These are phyloP conservation scores for Trichoderma asperelloides DNA, from an alignment of 495 filamentous ascomycete species.

Conservation along the genomic window DNA sequence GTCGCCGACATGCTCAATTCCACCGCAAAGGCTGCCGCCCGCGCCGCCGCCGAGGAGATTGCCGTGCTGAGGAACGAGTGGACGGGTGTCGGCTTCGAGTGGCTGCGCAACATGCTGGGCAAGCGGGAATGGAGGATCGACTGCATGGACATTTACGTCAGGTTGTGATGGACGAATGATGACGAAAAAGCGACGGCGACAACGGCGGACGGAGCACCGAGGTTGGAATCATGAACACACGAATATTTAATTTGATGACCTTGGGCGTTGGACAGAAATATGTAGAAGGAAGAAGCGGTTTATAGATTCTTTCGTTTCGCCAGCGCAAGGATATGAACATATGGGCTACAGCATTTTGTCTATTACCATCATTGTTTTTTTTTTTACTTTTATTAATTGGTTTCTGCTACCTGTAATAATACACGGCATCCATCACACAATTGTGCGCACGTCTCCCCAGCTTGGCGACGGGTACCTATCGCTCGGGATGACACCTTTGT, in stretches of 20 bases:
- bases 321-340: too few relatives aligned
- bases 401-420: too few relatives aligned
- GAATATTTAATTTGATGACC: background rate
- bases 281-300: background rate
- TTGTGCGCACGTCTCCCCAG: too few relatives aligned
- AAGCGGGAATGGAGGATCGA: slow-evolving; percentile 73
- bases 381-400: too few relatives aligned
- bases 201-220: background rate
- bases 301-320: background rate
- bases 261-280: background rate
- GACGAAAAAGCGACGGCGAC: background rate
- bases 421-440: too few relatives aligned
- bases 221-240: too few relatives aligned
- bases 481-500: too few relatives aligned
- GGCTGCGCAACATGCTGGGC: slow-evolving; percentile 68
- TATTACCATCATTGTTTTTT: too few relatives aligned
- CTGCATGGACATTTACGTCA: slow-evolving; percentile 73
- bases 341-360: too few relatives aligned
- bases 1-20: slow-evolving; percentile 26
- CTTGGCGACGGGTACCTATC: too few relatives aligned
- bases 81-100: slow-evolving; percentile 75
- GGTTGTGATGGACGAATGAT: slow-evolving; percentile 37
- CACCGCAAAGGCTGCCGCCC: slow-evolving; percentile 47
- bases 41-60: slow-evolving; percentile 55
- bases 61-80: slow-evolving; percentile 52